Conservation (phyloP, 371 early-diverging fungal genomes). For the Mortierella sp. region DNA sequence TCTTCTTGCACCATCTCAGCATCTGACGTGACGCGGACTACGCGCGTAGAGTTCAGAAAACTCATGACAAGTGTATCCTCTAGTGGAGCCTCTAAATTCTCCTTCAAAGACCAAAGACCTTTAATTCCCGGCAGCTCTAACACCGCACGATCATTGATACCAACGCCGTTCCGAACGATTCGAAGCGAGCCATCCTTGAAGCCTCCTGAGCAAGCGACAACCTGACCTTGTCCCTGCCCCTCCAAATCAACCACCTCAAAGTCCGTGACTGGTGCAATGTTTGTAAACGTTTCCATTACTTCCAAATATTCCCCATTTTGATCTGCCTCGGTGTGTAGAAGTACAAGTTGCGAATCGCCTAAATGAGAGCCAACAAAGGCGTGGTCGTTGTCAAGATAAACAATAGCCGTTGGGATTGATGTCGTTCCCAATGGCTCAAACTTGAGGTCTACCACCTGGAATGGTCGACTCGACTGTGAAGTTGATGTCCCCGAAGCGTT, state of each 20-base stretch:
- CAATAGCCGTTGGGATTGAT: constrained; percentile 73
- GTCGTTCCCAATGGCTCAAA: constrained; percentile 67
- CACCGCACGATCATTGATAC: constrained; percentile 74
- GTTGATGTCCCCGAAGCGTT: constrained; percentile 24
- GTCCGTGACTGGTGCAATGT: constrained; percentile 89
- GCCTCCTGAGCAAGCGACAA: constrained; percentile 91
- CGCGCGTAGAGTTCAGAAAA: constrained; percentile 55
- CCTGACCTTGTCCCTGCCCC: constrained; percentile 80
- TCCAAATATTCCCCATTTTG: constrained; percentile 60
- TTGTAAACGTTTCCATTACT: constrained; percentile 74
- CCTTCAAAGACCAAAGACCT: constrained; percentile 77
- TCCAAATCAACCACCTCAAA: constrained; percentile 88
- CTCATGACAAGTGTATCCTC: constrained; percentile 59
- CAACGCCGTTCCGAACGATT: constrained; percentile 90
- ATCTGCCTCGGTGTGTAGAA: constrained; percentile 57
- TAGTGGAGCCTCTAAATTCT: constrained; percentile 17
- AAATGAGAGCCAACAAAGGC: constrained; percentile 86
- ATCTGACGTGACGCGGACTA: constrained; percentile 48
- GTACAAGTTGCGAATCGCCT: constrained; percentile 85
- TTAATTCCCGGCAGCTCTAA: constrained; percentile 74
- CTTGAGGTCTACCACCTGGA: constrained; percentile 54
- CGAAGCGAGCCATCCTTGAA: constrained; percentile 82
- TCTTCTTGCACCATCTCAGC: constrained; percentile 58
- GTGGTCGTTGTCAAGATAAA: constrained; percentile 74
- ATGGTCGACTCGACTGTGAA: constrained; percentile 1